Percentiles rank a stretch among this genome's conserved stretches.
These are phyloP conservation scores for Inga oerstediana DNA, from an alignment of 306 rosid genomes.

Conservation along the genomic window DNA sequence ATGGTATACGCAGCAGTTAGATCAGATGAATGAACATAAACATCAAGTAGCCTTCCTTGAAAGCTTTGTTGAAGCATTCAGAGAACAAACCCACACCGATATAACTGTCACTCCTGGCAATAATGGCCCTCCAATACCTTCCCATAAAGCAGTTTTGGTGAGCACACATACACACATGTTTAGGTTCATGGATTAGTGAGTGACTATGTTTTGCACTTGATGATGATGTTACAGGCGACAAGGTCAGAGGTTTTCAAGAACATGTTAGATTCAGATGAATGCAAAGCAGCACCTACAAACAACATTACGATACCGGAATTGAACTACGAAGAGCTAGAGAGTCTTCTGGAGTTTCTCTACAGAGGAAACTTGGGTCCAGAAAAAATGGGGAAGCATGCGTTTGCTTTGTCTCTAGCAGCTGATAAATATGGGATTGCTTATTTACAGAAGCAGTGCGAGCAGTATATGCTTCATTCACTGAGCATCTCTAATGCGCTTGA, in stretches of 20 bases:
- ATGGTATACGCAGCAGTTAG: conserved; percentile 45
- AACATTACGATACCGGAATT: conserved; percentile 57
- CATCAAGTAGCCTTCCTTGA: conserved; percentile 53
- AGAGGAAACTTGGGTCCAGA: conserved; percentile 52
- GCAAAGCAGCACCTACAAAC: conserved; percentile 60
- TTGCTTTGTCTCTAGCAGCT: conserved; percentile 67
- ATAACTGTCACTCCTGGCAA: conserved; percentile 54
- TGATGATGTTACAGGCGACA: conserved; percentile 50
- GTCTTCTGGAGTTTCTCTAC: conserved; percentile 72
- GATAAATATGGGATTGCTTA: conserved; percentile 75
- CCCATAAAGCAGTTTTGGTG: conserved; percentile 63
- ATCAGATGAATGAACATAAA: conserved; percentile 37
- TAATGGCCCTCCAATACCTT: conserved; percentile 56
- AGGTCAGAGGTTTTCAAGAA: conserved; percentile 81
- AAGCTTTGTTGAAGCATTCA: conserved; percentile 57
- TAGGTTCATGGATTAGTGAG: neutral
- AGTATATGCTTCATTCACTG: conserved; percentile 47
- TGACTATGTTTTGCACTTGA: neutral
- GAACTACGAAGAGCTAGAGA: conserved; percentile 60
- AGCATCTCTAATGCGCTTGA: conserved; percentile 55
- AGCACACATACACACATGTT: neutral
- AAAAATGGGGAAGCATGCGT: conserved; percentile 60
- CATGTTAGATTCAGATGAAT: conserved; percentile 69
- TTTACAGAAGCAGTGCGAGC: conserved; percentile 63
- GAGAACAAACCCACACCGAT: conserved; percentile 66